A percentile compares a stretch with the other conserved stretches of the same genome.
Conservation (phyloP, 805 yeast genomes). For the Candida peoriensis region DNA sequence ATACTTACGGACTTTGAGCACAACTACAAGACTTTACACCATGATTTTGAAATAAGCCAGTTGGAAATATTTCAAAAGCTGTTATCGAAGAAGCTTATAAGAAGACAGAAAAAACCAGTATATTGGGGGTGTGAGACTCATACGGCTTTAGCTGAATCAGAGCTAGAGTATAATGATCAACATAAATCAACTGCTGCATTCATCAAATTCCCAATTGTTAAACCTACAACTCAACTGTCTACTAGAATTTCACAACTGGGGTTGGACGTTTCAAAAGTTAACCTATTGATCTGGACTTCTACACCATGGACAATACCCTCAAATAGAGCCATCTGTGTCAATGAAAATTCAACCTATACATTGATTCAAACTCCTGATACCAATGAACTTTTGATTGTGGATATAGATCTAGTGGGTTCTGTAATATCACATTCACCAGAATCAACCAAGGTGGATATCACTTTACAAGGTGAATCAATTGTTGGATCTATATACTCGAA, state of each 20-base stretch:
- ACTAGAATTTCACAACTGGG: conserved; percentile 5
- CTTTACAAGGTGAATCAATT: conserved; percentile 39
- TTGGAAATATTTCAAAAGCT: conserved; percentile 62
- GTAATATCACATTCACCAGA: conserved; percentile 29
- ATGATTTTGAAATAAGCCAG: conserved; percentile 70
- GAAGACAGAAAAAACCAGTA: conserved; percentile 89
- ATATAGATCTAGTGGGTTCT: conserved; percentile 39
- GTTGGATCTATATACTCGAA: conserved; percentile 44
- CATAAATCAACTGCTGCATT: conserved; percentile 68
- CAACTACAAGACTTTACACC: conserved; percentile 70
- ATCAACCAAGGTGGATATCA: conserved; percentile 18
- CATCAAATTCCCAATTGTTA: conserved; percentile 57
- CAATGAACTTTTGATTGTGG: conserved; percentile 58
- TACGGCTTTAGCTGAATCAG: conserved; percentile 96
- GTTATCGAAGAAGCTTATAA: conserved; percentile 61
- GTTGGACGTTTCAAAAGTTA: conserved; percentile 23
- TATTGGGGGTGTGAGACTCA: conserved; percentile 95
- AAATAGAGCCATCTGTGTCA: conserved; percentile 76
- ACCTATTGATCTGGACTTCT: conserved; percentile 84
- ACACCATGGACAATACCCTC: conserved; percentile 98
- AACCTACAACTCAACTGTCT: conserved; percentile 17
- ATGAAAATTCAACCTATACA: conserved; percentile 54
- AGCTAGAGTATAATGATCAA: conserved; percentile 74
- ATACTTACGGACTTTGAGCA: conserved; percentile 79
- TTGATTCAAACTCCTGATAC: conserved; percentile 32